phyloP scores from a whole-genome alignment of 352 stramenopile species.

The Phytophthora crassamura region DNA sequence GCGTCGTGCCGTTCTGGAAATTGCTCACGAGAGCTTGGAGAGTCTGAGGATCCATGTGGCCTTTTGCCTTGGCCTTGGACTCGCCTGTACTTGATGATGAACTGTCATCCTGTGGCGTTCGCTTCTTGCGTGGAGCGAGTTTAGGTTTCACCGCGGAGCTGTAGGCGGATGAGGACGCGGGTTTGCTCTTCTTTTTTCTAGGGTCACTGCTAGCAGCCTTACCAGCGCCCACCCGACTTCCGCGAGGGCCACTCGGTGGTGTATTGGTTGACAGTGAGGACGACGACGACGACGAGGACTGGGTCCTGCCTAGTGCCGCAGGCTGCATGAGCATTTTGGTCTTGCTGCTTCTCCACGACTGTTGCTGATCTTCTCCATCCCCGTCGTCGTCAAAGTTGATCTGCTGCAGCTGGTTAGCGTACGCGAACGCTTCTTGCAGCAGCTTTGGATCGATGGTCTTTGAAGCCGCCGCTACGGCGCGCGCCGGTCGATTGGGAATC shows the following conservation, averaged over 20 bases:
- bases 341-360: conserved; percentile 28
- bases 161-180: conserved; percentile 36
- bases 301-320: conserved; percentile 23
- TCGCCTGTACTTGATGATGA: conserved; percentile 8
- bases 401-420: conserved; percentile 62
- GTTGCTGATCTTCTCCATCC: conserved; percentile 41
- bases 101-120: conserved; percentile 19
- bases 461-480: conserved; percentile 4
- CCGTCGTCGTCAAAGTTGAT: conserved; percentile 51
- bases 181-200: conserved; percentile 48
- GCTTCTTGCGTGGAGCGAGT: conserved; percentile 42
- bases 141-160: conserved; percentile 45
- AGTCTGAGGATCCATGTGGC: conserved; percentile 63
- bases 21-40: conserved; percentile 77
- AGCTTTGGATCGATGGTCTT: conserved; percentile 68
- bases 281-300: conserved; percentile 38
- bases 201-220: conserved; percentile 13
- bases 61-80: conserved; percentile 23
- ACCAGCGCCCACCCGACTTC: conserved; percentile 1
- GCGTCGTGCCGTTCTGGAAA: conserved; percentile 70
- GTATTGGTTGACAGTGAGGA: conserved; percentile 23
- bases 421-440: conserved; percentile 81
- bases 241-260: conserved; percentile 3
- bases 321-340: conserved; percentile 31
- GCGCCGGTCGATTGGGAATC: conserved; percentile 26